Conservation (phyloP, 2,329 filamentous ascomycete species). For the Xylariaceae sp. region DNA sequence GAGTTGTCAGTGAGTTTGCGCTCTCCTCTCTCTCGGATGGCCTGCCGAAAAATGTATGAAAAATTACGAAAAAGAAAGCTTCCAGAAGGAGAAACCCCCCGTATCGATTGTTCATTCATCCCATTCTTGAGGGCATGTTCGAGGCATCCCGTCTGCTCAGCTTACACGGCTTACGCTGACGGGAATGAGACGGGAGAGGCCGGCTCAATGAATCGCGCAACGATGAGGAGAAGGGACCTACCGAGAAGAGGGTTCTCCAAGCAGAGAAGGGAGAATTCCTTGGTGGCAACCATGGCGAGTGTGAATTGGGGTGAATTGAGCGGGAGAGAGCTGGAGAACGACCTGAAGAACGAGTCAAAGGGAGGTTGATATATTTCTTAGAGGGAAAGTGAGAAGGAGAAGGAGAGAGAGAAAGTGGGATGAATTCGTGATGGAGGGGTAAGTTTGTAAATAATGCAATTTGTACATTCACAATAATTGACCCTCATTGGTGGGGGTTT, state of each 20-base stretch:
- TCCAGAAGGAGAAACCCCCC: neutral
- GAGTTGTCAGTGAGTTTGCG: slow-evolving; percentile 10
- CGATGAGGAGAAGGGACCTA: slow-evolving; percentile 38
- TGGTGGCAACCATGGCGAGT: slow-evolving; percentile 61
- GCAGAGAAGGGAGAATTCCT: slow-evolving; percentile 85
- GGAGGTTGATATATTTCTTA: neutral
- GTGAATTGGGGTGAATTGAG: slow-evolving; percentile 1
- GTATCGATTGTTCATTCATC: neutral
- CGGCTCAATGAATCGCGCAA: slow-evolving; percentile 11
- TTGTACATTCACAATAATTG: slow-evolving; percentile 21
- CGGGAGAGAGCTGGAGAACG: neutral
- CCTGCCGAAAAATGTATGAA: neutral
- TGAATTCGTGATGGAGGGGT: slow-evolving; percentile 27
- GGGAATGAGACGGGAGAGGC: slow-evolving; percentile 5
- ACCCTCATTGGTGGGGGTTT: neutral
- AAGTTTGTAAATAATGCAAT: slow-evolving; percentile 19
- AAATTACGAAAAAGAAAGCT: neutral
- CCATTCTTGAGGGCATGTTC: neutral
- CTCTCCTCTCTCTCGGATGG: neutral
- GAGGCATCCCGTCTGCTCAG: neutral
- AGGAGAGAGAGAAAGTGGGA: neutral
- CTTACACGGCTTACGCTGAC: neutral
- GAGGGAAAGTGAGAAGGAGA: neutral
- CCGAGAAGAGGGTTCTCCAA: slow-evolving; percentile 97
- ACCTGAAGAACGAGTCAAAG: neutral